phyloP scores from a whole-genome alignment of 768 basidiomycete species.

The Roridomyces roridus region DNA sequence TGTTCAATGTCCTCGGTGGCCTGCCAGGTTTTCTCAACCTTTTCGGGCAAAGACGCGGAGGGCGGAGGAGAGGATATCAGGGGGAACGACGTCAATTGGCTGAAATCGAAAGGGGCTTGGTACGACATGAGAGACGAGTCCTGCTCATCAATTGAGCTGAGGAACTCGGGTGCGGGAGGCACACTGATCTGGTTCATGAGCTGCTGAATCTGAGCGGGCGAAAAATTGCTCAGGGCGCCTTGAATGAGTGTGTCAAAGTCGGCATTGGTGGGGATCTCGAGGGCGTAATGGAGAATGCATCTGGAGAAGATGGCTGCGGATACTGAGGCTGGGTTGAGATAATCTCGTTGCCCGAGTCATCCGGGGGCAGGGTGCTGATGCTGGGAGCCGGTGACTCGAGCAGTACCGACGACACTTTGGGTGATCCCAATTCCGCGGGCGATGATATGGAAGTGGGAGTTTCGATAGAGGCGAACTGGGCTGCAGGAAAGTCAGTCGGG shows the following conservation, averaged over 20 bases:
- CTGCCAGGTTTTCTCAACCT: conserved; percentile 63
- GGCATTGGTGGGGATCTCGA: conserved; percentile 27
- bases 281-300: conserved; percentile 32
- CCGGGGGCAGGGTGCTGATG: conserved; percentile 28
- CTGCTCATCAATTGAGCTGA: conserved; percentile 27
- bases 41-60: conserved; percentile 40
- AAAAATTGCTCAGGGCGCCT: conserved; percentile 56
- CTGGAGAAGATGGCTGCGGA: conserved; percentile 20
- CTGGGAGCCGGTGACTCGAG: conserved; percentile 22
- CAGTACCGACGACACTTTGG: background rate
- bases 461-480: conserved; percentile 21
- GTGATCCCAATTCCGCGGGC: conserved; percentile 18
- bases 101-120: conserved; percentile 26
- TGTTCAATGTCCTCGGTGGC: conserved; percentile 68
- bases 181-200: conserved; percentile 53
- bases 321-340: conserved; percentile 17
- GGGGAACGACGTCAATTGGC: conserved; percentile 18
- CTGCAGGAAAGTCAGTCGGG: conserved; percentile 6
- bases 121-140: conserved; percentile 35
- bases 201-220: conserved; percentile 64
- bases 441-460: conserved; percentile 19
- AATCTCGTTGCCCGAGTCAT: conserved; percentile 24
- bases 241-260: conserved; percentile 56
- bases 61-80: conserved; percentile 21
- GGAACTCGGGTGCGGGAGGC: conserved; percentile 38